phyloP scores from a whole-genome alignment of 257 asterid species.

The Coffea canephora region DNA sequence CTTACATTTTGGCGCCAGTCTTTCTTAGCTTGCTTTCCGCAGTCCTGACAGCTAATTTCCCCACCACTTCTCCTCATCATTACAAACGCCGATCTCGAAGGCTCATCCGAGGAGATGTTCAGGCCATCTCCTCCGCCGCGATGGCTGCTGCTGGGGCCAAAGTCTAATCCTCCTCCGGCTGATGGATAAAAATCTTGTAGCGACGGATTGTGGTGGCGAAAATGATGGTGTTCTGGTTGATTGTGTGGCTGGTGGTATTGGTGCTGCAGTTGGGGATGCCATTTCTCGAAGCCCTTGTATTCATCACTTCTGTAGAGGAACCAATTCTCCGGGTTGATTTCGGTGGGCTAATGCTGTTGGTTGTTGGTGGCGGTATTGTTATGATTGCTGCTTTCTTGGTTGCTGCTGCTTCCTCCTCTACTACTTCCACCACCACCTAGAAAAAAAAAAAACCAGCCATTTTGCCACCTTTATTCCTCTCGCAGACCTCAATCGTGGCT shows the following conservation, averaged over 20 bases:
- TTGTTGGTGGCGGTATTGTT: not conserved
- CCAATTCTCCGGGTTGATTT: slow-evolving; percentile 68
- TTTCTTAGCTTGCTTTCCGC: slow-evolving; percentile 87
- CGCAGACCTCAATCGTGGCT: slow-evolving; percentile 34
- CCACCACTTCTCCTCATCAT: slow-evolving; percentile 63
- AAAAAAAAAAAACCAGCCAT: slow-evolving; percentile 91
- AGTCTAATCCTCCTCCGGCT: slow-evolving; percentile 52
- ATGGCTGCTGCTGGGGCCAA: slow-evolving; percentile 38
- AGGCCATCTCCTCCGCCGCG: slow-evolving; percentile 24
- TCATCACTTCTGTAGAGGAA: slow-evolving; percentile 57
- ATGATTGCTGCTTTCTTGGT: slow-evolving; percentile 33
- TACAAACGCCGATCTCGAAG: slow-evolving; percentile 50
- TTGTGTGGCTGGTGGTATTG: slow-evolving; percentile 11
- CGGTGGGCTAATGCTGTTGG: slow-evolving; percentile 17
- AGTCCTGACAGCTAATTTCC: slow-evolving; percentile 85
- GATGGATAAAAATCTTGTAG: slow-evolving; percentile 67
- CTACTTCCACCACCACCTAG: slow-evolving; percentile 50
- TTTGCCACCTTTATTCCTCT: slow-evolving; percentile 22
- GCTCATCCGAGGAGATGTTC: slow-evolving; percentile 38
- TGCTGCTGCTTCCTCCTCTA: slow-evolving; percentile 21
- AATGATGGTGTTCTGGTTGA: slow-evolving; percentile 20
- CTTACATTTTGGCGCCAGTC: slow-evolving; percentile 33
- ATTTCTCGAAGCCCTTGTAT: slow-evolving; percentile 80
- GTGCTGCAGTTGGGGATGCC: slow-evolving; percentile 51
- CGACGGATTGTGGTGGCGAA: slow-evolving; percentile 36